phyloP scores from a whole-genome alignment of 2,329 filamentous ascomycete genomes.

The Cladophialophora yegresii region DNA sequence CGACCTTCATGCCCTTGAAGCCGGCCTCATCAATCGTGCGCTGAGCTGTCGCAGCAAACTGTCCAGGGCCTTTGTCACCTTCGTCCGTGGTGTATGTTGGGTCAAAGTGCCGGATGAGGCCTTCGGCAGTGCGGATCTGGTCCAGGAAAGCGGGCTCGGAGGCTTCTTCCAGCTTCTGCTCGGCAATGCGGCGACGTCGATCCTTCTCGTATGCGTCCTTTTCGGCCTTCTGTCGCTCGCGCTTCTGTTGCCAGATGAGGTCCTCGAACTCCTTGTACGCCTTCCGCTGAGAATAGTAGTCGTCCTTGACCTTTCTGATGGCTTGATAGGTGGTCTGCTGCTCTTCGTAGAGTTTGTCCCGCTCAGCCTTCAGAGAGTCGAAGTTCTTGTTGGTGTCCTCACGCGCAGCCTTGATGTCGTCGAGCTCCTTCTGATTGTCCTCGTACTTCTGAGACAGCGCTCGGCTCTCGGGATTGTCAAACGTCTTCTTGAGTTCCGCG shows the following conservation, averaged over 20 bases:
- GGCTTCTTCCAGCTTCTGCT: slow-evolving; percentile 56
- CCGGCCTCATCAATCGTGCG: slow-evolving; percentile 82
- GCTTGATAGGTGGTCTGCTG: slow-evolving; percentile 83
- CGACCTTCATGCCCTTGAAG: slow-evolving; percentile 80
- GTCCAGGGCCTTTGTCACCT: slow-evolving; percentile 43
- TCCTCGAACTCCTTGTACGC: slow-evolving; percentile 82
- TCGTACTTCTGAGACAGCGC: slow-evolving; percentile 84
- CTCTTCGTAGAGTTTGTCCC: slow-evolving; percentile 76
- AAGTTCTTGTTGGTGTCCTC: slow-evolving; percentile 88
- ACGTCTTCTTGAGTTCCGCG: slow-evolving; percentile 79
- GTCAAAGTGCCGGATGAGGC: slow-evolving; percentile 87
- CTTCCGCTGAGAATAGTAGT: slow-evolving; percentile 78
- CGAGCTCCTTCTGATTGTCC: slow-evolving; percentile 81
- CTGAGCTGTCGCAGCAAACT: slow-evolving; percentile 73
- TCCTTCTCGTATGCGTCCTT: slow-evolving; percentile 59
- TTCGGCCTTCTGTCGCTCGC: slow-evolving; percentile 80
- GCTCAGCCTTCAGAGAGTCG: slow-evolving; percentile 80
- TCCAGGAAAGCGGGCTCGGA: slow-evolving; percentile 81
- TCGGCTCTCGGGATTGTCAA: slow-evolving; percentile 90
- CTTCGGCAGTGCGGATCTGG: slow-evolving; percentile 86
- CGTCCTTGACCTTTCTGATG: slow-evolving; percentile 85
- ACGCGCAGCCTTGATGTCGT: slow-evolving; percentile 87
- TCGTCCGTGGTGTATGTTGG: slow-evolving; percentile 71
- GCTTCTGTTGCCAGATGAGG: slow-evolving; percentile 72
- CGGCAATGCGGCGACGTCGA: slow-evolving; percentile 55